A percentile compares a stretch with the other conserved stretches of the same genome.
Evolutionary conservation across 2,329 filamentous ascomycete species (phyloP).

Genomic region (Magnaporthiopsis rhizophila): DNA sequence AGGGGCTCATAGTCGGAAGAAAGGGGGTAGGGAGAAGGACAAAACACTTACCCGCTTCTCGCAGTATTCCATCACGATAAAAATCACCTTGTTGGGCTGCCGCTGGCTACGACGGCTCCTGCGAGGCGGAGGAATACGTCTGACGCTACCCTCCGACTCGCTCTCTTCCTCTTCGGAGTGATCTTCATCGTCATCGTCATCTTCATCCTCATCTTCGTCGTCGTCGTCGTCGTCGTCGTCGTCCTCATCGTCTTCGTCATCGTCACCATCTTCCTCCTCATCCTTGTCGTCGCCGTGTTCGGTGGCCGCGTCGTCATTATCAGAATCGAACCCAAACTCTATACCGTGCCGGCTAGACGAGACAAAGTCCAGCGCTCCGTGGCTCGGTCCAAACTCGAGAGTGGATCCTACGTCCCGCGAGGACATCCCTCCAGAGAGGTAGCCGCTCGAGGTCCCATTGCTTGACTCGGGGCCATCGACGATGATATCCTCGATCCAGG

Average conservation of each 20-base stretch:
- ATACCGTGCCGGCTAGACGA: constrained; percentile 74
- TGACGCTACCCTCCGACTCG: not conserved
- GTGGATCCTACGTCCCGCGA: constrained; percentile 23
- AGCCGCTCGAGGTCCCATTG: constrained; percentile 24
- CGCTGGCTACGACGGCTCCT: constrained; percentile 31
- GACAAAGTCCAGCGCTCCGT: constrained; percentile 84
- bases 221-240: constrained; percentile 13
- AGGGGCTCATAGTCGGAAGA: not conserved
- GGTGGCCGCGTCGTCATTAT: constrained; percentile 26
- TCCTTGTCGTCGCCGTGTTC: constrained; percentile 28
- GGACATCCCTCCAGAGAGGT: constrained; percentile 17
- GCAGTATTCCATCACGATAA: constrained; percentile 99
- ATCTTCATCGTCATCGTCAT: constrained; percentile 3
- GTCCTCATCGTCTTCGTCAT: constrained; percentile 9
- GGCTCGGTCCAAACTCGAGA: constrained; percentile 61
- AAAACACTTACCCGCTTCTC: constrained; percentile 60
- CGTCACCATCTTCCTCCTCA: constrained; percentile 31
- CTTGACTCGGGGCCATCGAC: constrained; percentile 44
- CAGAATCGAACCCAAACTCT: constrained; percentile 60
- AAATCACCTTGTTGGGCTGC: constrained; percentile 65
- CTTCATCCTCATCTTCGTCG: constrained; percentile 14
- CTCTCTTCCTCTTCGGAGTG: not conserved
- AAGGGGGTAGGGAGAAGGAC: too few relatives aligned
- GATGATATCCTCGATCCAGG: constrained; percentile 74
- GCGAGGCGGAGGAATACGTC: not conserved